These are phyloP conservation scores for Fraxinus ornus DNA, from an alignment of 305 asterid species.

Conservation along the genomic window DNA sequence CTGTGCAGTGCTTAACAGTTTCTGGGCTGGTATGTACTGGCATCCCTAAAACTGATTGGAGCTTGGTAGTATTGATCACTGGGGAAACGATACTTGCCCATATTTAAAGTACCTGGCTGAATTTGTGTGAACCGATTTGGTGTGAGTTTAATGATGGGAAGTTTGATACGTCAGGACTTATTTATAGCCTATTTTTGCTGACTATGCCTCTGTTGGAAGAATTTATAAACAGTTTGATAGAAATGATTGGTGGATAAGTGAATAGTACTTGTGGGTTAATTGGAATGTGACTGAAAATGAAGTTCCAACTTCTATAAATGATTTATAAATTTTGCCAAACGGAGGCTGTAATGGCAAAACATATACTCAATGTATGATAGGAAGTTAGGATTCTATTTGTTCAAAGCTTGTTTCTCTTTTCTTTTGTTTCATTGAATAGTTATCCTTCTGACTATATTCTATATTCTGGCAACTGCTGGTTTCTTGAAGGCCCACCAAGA, in stretches of 20 bases:
- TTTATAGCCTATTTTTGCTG: conserved; percentile 1
- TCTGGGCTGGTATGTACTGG: background rate
- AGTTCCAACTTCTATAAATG: background rate
- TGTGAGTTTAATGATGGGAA: background rate
- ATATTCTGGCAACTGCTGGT: conserved; percentile 11
- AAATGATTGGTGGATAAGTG: background rate
- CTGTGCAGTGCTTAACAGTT: background rate
- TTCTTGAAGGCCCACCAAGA: conserved; percentile 66
- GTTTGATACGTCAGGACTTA: background rate
- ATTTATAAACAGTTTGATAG: background rate
- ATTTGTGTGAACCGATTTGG: background rate
- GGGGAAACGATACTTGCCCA: background rate
- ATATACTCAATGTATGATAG: background rate
- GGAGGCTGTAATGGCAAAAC: background rate
- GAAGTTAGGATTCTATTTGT: conserved; percentile 5
- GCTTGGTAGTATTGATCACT: background rate
- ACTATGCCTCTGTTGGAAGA: background rate
- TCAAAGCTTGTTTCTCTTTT: conserved; percentile 14
- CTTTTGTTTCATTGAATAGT: background rate
- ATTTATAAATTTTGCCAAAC: background rate
- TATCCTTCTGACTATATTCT: background rate
- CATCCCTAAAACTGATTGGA: background rate
- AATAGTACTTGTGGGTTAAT: background rate
- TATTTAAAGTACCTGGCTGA: background rate
- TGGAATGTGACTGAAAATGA: background rate